A percentile compares a stretch with the other conserved stretches of the same genome.
phyloP scores from a whole-genome alignment of 2,329 filamentous ascomycete genomes.

The Biscogniauxia marginata region DNA sequence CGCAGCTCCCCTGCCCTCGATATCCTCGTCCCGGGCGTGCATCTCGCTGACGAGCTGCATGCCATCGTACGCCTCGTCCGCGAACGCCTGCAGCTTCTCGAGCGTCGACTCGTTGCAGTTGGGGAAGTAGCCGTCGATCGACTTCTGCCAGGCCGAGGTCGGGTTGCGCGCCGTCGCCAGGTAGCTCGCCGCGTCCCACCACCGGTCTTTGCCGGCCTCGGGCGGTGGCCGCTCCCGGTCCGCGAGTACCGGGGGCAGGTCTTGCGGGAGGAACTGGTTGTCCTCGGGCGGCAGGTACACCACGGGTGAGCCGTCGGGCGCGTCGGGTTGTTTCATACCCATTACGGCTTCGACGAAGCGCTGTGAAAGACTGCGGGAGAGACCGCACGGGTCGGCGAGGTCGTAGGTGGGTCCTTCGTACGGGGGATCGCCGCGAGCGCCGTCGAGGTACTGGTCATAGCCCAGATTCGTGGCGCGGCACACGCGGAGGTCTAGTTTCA shows the following conservation, averaged over 20 bases:
- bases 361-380: constrained; percentile 41
- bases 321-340: constrained; percentile 39
- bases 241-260: constrained; percentile 18
- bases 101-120: constrained; percentile 45
- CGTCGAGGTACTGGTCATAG: constrained; percentile 38
- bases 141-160: constrained; percentile 42
- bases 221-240: constrained; percentile 33
- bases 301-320: constrained; percentile 33
- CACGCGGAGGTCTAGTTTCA: constrained; percentile 36
- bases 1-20: neutral
- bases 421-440: constrained; percentile 31
- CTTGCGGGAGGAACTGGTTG: constrained; percentile 3
- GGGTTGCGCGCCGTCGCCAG: constrained; percentile 38
- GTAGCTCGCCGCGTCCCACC: constrained; percentile 4
- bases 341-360: constrained; percentile 47
- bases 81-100: constrained; percentile 44
- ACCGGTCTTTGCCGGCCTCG: constrained; percentile 25
- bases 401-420: constrained; percentile 36
- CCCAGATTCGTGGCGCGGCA: constrained; percentile 45
- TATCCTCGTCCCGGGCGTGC: neutral
- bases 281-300: constrained; percentile 33
- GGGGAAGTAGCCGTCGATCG: constrained; percentile 44
- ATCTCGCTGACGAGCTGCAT: constrained; percentile 32
- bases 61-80: constrained; percentile 42
- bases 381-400: constrained; percentile 41